phyloP scores from a whole-genome alignment of 75 land plant species.

The Chamaecyparis obtusa region DNA sequence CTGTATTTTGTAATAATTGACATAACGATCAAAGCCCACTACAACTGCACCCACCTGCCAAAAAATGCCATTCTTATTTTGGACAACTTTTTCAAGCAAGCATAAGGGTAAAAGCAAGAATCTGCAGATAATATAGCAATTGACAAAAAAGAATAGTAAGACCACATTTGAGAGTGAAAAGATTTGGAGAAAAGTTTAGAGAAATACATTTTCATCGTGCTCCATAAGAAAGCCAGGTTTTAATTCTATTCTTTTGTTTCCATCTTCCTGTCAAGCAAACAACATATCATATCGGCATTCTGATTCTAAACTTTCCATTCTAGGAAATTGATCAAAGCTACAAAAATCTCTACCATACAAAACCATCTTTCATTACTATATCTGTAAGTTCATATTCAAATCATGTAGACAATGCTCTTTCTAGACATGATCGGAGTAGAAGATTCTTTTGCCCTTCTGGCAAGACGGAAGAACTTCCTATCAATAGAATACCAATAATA shows the following conservation, averaged over 20 bases:
- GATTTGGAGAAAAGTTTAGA: background rate
- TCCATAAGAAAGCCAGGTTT: conserved; percentile 71
- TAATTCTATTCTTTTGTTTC: conserved; percentile 60
- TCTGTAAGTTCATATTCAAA: background rate
- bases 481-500: background rate
- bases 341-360: background rate
- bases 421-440: background rate
- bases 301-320: background rate
- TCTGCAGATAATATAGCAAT: background rate
- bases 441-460: background rate
- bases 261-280: conserved; percentile 54
- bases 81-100: background rate
- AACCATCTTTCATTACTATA: background rate
- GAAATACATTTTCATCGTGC: conserved; percentile 58
- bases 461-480: background rate
- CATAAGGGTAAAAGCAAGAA: background rate
- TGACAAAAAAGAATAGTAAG: background rate
- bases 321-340: background rate
- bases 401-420: background rate
- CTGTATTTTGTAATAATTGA: conserved; percentile 73
- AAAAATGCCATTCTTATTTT: background rate
- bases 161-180: conserved; percentile 10
- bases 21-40: conserved; percentile 70
- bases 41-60: conserved; percentile 71
- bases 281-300: conserved; percentile 5